A percentile compares a stretch with the other conserved stretches of the same genome.
Evolutionary conservation across 2,329 filamentous ascomycete species (phyloP).

Genomic region (Drechslerella coelobrocha): DNA sequence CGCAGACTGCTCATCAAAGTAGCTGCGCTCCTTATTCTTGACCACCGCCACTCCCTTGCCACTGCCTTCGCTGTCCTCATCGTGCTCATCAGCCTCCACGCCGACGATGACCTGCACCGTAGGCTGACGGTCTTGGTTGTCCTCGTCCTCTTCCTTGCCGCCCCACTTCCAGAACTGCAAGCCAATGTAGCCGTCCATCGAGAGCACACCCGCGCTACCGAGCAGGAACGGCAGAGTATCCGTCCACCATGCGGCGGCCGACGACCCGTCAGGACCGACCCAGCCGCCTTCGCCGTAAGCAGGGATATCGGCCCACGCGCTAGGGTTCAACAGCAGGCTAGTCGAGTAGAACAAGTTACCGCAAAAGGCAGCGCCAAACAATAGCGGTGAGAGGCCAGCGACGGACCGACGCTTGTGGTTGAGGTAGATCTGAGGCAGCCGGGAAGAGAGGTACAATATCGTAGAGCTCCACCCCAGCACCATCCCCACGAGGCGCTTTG

Average conservation of each 20-base stretch:
- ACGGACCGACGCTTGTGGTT: constrained; percentile 70
- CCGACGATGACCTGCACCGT: constrained; percentile 37
- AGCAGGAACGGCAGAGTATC: constrained; percentile 70
- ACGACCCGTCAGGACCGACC: constrained; percentile 66
- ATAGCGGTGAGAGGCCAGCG: constrained; percentile 67
- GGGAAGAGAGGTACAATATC: constrained; percentile 64
- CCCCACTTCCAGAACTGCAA: constrained; percentile 70
- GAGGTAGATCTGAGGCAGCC: constrained; percentile 71
- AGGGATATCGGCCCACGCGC: constrained; percentile 67
- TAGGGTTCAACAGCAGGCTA: constrained; percentile 69
- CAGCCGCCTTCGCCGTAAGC: constrained; percentile 68
- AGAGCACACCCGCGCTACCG: constrained; percentile 69
- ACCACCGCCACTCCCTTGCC: background rate
- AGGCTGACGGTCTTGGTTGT: constrained; percentile 11
- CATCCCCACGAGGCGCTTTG: constrained; percentile 14
- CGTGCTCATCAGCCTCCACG: constrained; percentile 8
- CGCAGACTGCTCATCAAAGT: constrained; percentile 39
- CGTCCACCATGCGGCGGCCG: constrained; percentile 65
- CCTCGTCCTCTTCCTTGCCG: constrained; percentile 58
- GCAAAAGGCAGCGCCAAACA: constrained; percentile 72
- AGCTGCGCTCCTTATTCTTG: constrained; percentile 33
- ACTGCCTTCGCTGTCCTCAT: constrained; percentile 1
- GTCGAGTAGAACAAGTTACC: constrained; percentile 72
- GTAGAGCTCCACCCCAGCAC: constrained; percentile 42
- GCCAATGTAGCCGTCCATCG: constrained; percentile 69